Conservation (phyloP, 495 filamentous ascomycete species). For the Platismatia glauca region DNA sequence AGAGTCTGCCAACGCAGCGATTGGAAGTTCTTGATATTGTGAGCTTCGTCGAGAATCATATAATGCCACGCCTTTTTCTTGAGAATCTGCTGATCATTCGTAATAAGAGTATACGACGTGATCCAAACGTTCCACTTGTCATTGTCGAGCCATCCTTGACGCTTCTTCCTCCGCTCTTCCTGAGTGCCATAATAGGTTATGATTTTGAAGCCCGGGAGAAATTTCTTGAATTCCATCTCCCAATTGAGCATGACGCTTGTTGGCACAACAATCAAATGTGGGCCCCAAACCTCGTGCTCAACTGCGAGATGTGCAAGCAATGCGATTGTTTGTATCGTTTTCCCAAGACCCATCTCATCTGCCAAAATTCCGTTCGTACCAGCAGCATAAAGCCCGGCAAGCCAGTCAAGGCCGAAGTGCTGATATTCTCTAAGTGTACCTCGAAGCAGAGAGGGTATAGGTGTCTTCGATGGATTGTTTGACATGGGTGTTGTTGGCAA, state of each 20-base stretch:
- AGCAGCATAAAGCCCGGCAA: slow-evolving; percentile 83
- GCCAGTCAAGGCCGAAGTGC: slow-evolving; percentile 93
- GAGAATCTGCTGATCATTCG: slow-evolving; percentile 88
- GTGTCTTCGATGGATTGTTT: slow-evolving; percentile 48
- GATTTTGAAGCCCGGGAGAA: slow-evolving; percentile 96
- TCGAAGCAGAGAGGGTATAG: slow-evolving; percentile 79
- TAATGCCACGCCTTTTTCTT: slow-evolving; percentile 94
- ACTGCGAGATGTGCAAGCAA: slow-evolving; percentile 89
- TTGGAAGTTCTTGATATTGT: slow-evolving; percentile 99
- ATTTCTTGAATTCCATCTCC: slow-evolving; percentile 99
- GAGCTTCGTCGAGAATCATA: slow-evolving; percentile 96
- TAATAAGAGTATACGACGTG: slow-evolving; percentile 92
- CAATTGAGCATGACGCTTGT: slow-evolving; percentile 99
- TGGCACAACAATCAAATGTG: slow-evolving; percentile 91
- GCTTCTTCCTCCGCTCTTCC: slow-evolving; percentile 85
- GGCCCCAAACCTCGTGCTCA: slow-evolving; percentile 86
- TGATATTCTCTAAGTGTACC: slow-evolving; percentile 95
- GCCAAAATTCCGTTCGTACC: slow-evolving; percentile 96
- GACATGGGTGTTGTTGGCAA: slow-evolving; percentile 32
- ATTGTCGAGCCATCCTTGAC: slow-evolving; percentile 82
- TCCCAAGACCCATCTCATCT: slow-evolving; percentile 98
- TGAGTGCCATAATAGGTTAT: slow-evolving; percentile 91
- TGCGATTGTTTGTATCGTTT: slow-evolving; percentile 97
- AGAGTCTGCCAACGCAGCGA: slow-evolving; percentile 94
- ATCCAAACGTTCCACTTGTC: slow-evolving; percentile 94